Evolutionary conservation across 2,329 filamentous ascomycete species (phyloP), one percentile per base, ranked within the genome.

Genomic region (Paradendryphiella salina): DNA sequence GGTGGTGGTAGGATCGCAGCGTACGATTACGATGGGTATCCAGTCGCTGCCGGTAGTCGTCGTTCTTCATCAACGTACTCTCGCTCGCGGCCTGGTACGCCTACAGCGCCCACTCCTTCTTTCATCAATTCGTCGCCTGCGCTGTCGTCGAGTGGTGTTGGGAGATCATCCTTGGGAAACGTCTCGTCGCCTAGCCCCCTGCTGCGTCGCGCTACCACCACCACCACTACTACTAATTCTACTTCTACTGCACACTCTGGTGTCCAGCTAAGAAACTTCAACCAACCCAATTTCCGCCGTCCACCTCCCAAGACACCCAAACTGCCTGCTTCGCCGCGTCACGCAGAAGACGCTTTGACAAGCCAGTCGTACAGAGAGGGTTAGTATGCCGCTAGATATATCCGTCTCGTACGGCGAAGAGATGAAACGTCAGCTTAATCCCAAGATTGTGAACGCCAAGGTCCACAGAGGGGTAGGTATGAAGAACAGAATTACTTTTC

Each of bases 21-120:
- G 8, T 72, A 54, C 34, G 69, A 71, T 34, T 72, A 73, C 36
- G 61, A 69, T 3, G 60, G 64, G 3, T 73, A 62, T 43, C 68
- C 68, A 0, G 61, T 57, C 9, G 54, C 21, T 6, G 2, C 2
- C 6, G 21, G 21, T 5, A 5, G 62, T 3, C 56, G 57, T 8
- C 29, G 36, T 13, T 40, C 53, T 2, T 60, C 21, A 6, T 45
- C 55, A 0, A 44, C 53, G 2, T 59, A 61, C 26, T 64, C 65
- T 2, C 57, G 58, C 1, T 60, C 59, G 0, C 55, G 59, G 1
- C 54, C 62, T 4, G 44, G 57, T 5, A 68, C 65, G 4, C 63
- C 61, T 2, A 18, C 59, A 3, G 43, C 58, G 2, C 50, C 53
- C 1, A 46, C 29, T 17, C 60, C 65, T 2, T 59, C 60, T 1